Percentiles rank a stretch among this genome's conserved stretches.
phyloP scores from a whole-genome alignment of 768 basidiomycete species.

The Calocera cornea region DNA sequence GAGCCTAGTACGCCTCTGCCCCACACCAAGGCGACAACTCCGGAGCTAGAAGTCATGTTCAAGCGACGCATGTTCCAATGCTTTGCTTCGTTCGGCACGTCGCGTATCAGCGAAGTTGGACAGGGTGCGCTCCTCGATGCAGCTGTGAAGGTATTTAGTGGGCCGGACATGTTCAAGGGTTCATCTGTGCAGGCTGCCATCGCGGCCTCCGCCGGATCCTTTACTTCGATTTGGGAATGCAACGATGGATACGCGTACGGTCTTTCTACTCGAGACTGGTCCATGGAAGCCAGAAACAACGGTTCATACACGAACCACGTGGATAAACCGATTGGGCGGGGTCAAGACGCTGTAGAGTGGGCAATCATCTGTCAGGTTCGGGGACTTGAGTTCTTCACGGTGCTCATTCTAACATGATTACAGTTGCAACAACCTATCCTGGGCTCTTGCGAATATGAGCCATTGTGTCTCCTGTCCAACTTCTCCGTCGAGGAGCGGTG shows the following conservation, averaged over 20 bases:
- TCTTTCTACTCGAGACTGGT: slow-evolving; percentile 49
- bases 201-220: slow-evolving; percentile 67
- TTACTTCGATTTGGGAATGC: slow-evolving; percentile 74
- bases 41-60: slow-evolving; percentile 69
- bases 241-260: slow-evolving; percentile 88
- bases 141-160: slow-evolving; percentile 67
- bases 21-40: slow-evolving; percentile 21
- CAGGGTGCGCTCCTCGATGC: slow-evolving; percentile 72
- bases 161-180: slow-evolving; percentile 68
- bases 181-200: slow-evolving; percentile 87
- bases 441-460: slow-evolving; percentile 76
- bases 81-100: slow-evolving; percentile 67
- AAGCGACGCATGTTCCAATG: slow-evolving; percentile 80
- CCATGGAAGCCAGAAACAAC: slow-evolving; percentile 1
- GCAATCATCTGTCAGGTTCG: slow-evolving; percentile 61
- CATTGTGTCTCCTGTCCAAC: slow-evolving; percentile 50
- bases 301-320: slow-evolving; percentile 16
- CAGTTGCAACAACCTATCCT: slow-evolving; percentile 68
- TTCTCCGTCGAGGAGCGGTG: slow-evolving; percentile 16
- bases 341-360: slow-evolving; percentile 68
- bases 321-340: slow-evolving; percentile 27
- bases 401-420: background rate
- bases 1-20: slow-evolving; percentile 25
- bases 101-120: slow-evolving; percentile 67
- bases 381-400: background rate